A percentile compares a stretch with the other conserved stretches of the same genome.
Evolutionary conservation across 345 rosid genomes (phyloP).

Genomic region (Bretschneidera sinensis): DNA sequence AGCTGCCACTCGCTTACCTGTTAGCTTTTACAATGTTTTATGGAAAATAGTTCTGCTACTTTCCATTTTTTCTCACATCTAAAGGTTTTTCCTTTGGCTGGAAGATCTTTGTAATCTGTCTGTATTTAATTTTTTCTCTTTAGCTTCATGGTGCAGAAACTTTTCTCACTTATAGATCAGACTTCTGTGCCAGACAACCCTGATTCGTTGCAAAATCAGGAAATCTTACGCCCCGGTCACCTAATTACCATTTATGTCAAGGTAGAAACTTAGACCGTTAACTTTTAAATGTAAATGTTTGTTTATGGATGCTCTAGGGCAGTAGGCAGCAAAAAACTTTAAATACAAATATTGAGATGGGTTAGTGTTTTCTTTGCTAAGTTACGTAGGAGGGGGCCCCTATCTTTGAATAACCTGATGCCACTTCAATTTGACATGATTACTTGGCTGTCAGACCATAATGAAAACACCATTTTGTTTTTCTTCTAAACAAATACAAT

Average conservation of each 20-base stretch:
- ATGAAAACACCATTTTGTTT: no score
- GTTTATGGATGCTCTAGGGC: neutral
- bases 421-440: neutral
- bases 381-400: neutral
- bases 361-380: neutral
- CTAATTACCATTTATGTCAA: slow-evolving; percentile 80
- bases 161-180: slow-evolving; percentile 87
- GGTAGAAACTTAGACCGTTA: slow-evolving; percentile 31
- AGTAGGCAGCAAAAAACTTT: neutral
- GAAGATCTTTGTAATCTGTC: slow-evolving; percentile 14
- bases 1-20: slow-evolving; percentile 18
- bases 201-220: slow-evolving; percentile 95
- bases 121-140: slow-evolving; percentile 23
- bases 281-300: neutral
- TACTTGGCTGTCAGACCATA: neutral
- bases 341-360: no score
- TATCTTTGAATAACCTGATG: neutral
- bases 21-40: neutral
- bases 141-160: slow-evolving; percentile 96
- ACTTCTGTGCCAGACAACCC: slow-evolving; percentile 85
- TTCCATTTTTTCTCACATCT: neutral
- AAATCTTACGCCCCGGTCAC: slow-evolving; percentile 92
- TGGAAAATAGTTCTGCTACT: neutral
- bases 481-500: no score
- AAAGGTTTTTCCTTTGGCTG: slow-evolving; percentile 4